Evolutionary conservation across 208 protist genomes (phyloP), one percentile per base, ranked within the genome.

Genomic region (Borovskyia barvae): DNA sequence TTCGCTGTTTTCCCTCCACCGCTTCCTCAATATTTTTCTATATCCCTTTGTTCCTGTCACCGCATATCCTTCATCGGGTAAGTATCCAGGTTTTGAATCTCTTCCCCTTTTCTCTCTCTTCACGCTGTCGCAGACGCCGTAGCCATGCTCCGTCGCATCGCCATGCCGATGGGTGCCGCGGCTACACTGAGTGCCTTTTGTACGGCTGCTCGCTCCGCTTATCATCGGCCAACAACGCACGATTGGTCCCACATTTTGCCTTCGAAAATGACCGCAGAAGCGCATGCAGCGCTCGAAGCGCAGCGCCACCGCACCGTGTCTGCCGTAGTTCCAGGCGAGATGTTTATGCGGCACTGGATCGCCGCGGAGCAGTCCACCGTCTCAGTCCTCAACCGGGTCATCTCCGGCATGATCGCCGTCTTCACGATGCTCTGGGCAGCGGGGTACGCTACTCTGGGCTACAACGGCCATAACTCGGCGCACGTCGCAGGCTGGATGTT

Each of bases 281-380:
- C 89, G 60, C 51, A 37, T 28, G 57, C 62, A 15, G 55, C 52
- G 28, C 42, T 94, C 8, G 26, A 67, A 19, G 53, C 73, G 33
- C 85, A 96, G 67, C 76, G 64, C 15, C 48, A 77, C 56, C 85
- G 90, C 22, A 75, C 85, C 41, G 82, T 96, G 26, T 94, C 87
- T 9, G 77, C 60, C 9, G 87, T 94, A 7, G 87, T 94, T 14
- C 90, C 90, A 15, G 90, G 90, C 33, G 85, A 96, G 69, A 66
- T 96, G 75, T 96, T 96, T 43, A 96, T 96, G 87, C 87, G 87
- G 28, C 87, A 96, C 68, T 96, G 87, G 85, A 92, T 93, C 47
- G 75, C 77, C 2, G 84, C 83, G 20, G 87, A 96, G 69, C 90
- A 96, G 66, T 92, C 87, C 0, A 90, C 90, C 11, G 66, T 92